Evolutionary conservation across 345 rosid species (phyloP).

Genomic region (Syzygium aqueum): DNA sequence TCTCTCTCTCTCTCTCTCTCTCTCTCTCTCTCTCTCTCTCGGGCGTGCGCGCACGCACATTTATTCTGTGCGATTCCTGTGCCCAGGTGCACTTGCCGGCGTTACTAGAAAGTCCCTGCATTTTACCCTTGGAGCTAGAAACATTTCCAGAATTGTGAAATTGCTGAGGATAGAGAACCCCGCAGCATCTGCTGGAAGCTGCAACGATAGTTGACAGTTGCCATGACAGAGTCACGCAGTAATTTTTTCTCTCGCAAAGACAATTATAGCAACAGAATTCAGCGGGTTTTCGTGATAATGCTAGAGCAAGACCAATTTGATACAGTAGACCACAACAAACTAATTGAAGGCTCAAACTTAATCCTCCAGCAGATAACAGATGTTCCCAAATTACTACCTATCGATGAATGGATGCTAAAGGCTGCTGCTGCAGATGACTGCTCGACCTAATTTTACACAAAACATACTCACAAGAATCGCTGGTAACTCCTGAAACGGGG

Average conservation of each 20-base stretch:
- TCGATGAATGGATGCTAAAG: background rate
- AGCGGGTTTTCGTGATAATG: background rate
- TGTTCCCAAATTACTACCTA: background rate
- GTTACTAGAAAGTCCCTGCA: background rate
- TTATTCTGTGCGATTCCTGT: background rate
- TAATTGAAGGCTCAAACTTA: background rate
- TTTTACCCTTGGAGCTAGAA: background rate
- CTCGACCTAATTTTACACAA: background rate
- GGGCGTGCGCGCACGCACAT: background rate
- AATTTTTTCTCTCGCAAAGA: background rate
- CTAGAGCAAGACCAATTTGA: background rate
- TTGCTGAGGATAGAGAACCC: background rate
- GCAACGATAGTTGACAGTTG: background rate
- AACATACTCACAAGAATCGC: background rate
- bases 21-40: background rate
- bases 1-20: background rate
- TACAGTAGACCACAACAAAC: background rate
- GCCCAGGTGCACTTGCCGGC: background rate
- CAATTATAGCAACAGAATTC: background rate
- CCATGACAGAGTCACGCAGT: background rate
- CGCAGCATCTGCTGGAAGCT: background rate
- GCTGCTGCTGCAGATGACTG: background rate
- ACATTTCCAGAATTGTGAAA: background rate
- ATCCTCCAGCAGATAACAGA: background rate
- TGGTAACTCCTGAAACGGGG: background rate